These are phyloP conservation scores for Candida jianshihensis DNA, from an alignment of 805 yeast genomes.

Conservation along the genomic window DNA sequence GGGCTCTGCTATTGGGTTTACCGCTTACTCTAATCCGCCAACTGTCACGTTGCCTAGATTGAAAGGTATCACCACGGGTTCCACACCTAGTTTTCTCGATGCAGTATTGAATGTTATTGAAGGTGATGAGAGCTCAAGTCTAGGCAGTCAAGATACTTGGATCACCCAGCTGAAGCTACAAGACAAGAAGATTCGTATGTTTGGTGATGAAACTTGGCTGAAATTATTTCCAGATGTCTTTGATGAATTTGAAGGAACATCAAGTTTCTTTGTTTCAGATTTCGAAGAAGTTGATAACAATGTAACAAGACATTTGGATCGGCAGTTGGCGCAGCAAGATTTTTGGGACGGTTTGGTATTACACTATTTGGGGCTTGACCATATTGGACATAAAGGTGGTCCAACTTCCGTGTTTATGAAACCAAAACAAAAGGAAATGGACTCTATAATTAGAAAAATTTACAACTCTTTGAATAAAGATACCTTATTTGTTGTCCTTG, in stretches of 20 bases:
- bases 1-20: slow-evolving; percentile 78
- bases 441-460: slow-evolving; percentile 47
- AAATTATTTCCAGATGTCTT: slow-evolving; percentile 77
- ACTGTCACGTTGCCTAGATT: slow-evolving; percentile 93
- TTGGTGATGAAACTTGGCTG: slow-evolving; percentile 98
- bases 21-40: slow-evolving; percentile 91
- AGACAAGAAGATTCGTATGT: slow-evolving; percentile 56
- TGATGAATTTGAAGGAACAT: slow-evolving; percentile 71
- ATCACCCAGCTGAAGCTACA: slow-evolving; percentile 49
- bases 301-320: slow-evolving; percentile 79
- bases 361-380: slow-evolving; percentile 92
- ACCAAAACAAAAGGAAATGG: slow-evolving; percentile 82
- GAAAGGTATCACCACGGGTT: slow-evolving; percentile 91
- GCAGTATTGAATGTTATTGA: slow-evolving; percentile 93
- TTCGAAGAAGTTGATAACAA: slow-evolving; percentile 90
- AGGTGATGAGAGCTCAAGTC: slow-evolving; percentile 62
- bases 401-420: slow-evolving; percentile 78
- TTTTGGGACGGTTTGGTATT: slow-evolving; percentile 90
- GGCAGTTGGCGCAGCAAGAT: slow-evolving; percentile 38
- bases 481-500: slow-evolving; percentile 70
- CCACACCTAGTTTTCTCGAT: slow-evolving; percentile 89
- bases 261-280: slow-evolving; percentile 91
- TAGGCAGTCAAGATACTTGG: slow-evolving; percentile 84
- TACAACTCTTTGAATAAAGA: slow-evolving; percentile 38
- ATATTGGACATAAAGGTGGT: slow-evolving; percentile 97